A percentile compares a stretch with the other conserved stretches of the same genome.
Evolutionary conservation across 225 moss, liverwort and hornwort genomes (phyloP).

Genomic region (Takakia lepidozioides): DNA sequence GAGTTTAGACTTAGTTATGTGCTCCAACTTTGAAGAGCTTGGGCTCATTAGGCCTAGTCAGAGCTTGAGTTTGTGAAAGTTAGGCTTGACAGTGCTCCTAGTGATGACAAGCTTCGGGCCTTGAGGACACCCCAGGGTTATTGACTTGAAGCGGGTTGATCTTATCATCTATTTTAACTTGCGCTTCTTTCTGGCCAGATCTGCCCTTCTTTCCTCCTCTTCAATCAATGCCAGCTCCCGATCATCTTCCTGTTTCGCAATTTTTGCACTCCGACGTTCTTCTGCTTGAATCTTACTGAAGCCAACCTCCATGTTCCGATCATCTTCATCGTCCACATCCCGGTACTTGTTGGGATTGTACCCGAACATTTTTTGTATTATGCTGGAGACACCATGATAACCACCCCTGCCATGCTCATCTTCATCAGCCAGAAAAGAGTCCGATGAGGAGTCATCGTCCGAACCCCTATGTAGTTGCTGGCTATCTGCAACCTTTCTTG

Average conservation of each 20-base stretch:
- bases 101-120: no score
- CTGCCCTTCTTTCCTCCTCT: conserved; percentile 46
- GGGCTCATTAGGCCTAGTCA: no score
- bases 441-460: conserved; percentile 15
- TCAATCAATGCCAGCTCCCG: conserved; percentile 55
- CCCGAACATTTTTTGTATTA: conserved; percentile 78
- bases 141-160: no score
- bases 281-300: conserved; percentile 87
- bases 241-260: conserved; percentile 57
- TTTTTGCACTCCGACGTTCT: conserved; percentile 68
- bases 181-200: conserved; percentile 11
- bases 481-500: neutral
- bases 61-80: no score
- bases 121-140: no score
- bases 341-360: conserved; percentile 81
- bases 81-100: no score
- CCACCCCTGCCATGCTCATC: conserved; percentile 13
- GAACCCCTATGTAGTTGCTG: neutral
- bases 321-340: conserved; percentile 82
- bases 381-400: conserved; percentile 31
- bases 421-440: conserved; percentile 34
- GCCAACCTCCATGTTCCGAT: conserved; percentile 84
- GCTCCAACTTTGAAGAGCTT: no score
- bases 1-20: no score
- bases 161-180: neutral